Evolutionary conservation across 192 early-diverging fungal species (phyloP), one percentile per base, ranked within the genome.

Genomic region (Blastocladiella britannica): DNA sequence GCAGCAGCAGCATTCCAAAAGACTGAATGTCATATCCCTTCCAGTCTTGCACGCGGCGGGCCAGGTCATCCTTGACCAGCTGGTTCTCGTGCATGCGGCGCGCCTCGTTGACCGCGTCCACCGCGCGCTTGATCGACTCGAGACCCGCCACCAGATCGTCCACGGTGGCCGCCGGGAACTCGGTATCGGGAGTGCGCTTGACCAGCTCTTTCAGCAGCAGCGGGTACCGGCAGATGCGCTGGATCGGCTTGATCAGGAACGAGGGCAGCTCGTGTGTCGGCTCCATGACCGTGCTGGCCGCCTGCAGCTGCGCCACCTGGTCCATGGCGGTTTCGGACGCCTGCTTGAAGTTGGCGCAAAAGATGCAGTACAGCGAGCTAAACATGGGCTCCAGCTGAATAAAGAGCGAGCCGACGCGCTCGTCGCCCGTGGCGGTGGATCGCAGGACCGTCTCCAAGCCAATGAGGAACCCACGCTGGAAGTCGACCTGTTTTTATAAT

Each of bases 141-240:
- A 86, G 68, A n/a, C 92, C 94, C 12, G 79, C 76, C 18, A 73
- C 67, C 47, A 85, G 68, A 59, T 86, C 83, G 26, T 61, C 53
- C 58, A 76, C 73, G 55, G 73, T 64, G n/a, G 75, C 75, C 57
- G 72, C 76, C 15, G n/a, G 37, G 12, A 20, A 9, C 37, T 9
- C 15, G 25, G 65, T 55, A 51, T 70, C 65, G 58, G 81, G 69
- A 29, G 77, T 83, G 59, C 71, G 71, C 63, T 82, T 83, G 63
- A 77, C 66, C 54, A 82, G 64, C 57, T 83, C 82, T 20, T 73
- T 71, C 29, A 81, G 70, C 22, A 99, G 76, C 56, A 99, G 69
- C 37, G 92, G 92, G 70, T 99, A 99, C 74, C 92, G 92, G 75
- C 92, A 93, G 58, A 97, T 87, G 53, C 95, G 80, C 70, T 99